These are phyloP conservation scores for Trebouxiophyceae sp. DNA, from an alignment of 163 green algal species.

Conservation along the genomic window DNA sequence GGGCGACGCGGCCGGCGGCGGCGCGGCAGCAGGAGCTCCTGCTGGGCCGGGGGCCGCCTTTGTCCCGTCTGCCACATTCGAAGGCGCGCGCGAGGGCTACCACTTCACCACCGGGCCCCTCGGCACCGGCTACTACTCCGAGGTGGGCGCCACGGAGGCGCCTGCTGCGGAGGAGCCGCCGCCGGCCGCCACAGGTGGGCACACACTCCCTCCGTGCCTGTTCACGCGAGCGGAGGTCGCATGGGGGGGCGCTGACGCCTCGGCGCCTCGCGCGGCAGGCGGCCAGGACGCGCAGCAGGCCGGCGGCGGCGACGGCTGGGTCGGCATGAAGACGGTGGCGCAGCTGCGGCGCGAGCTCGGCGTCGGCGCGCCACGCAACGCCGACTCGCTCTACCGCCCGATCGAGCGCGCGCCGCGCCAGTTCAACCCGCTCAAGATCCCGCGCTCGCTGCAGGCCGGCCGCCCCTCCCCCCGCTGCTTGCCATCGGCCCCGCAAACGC, in stretches of 20 bases:
- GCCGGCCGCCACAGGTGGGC: too few species aligned
- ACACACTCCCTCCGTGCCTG: not conserved
- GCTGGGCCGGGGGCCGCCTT: conserved; percentile 22
- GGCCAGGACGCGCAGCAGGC: not conserved
- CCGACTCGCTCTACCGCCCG: conserved; percentile 82
- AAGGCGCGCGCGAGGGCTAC: conserved; percentile 45
- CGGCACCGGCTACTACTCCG: conserved; percentile 84
- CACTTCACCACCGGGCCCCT: conserved; percentile 59
- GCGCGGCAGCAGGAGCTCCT: too few species aligned
- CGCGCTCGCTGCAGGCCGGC: conserved; percentile 58
- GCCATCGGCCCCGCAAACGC: too few species aligned
- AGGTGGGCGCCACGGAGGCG: too few species aligned
- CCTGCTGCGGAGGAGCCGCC: too few species aligned
- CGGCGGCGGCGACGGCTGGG: conserved; percentile 50
- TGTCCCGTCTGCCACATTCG: conserved; percentile 38
- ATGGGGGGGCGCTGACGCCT: conserved; percentile 1
- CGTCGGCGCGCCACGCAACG: conserved; percentile 72
- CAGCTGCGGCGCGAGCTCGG: conserved; percentile 72
- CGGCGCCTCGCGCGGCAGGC: too few species aligned
- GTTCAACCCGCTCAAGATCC: conserved; percentile 92
- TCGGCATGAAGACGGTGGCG: conserved; percentile 81
- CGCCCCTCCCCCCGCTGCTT: too few species aligned
- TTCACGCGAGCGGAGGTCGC: not conserved
- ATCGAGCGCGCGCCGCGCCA: conserved; percentile 71
- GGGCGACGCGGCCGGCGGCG: too few species aligned